These are phyloP conservation scores for Porogramme epimiltina DNA, from an alignment of 1,284 basidiomycete species.

Conservation along the genomic window DNA sequence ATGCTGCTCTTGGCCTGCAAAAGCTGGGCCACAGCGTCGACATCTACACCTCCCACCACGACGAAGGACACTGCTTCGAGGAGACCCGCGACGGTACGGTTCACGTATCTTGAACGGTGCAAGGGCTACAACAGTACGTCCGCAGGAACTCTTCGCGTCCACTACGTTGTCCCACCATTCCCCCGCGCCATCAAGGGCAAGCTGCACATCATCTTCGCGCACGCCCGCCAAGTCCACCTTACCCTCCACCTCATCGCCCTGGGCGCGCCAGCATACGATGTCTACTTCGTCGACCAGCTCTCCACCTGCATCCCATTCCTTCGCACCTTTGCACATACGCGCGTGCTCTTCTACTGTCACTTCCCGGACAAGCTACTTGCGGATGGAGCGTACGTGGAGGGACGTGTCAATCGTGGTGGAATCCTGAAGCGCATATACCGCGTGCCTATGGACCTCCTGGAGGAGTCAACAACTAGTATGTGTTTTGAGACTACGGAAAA, in stretches of 20 bases:
- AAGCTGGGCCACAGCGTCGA: constrained; percentile 85
- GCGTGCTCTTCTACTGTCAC: constrained; percentile 97
- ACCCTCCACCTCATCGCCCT: constrained; percentile 59
- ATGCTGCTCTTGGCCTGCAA: constrained; percentile 90
- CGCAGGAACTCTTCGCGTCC: constrained; percentile 83
- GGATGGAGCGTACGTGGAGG: constrained; percentile 74
- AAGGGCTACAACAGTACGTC: constrained; percentile 3
- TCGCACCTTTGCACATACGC: constrained; percentile 63
- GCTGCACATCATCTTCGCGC: constrained; percentile 89
- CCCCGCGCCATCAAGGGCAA: constrained; percentile 79
- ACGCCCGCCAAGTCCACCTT: constrained; percentile 86
- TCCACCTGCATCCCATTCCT: constrained; percentile 90
- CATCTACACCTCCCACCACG: constrained; percentile 94
- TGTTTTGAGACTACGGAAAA: background rate
- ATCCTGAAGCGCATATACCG: constrained; percentile 79
- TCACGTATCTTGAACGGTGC: background rate
- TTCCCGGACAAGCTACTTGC: constrained; percentile 95
- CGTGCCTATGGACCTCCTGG: constrained; percentile 87
- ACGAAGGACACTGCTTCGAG: constrained; percentile 83
- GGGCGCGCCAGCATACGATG: constrained; percentile 62
- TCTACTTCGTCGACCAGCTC: constrained; percentile 95
- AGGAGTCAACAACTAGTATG: constrained; percentile 87
- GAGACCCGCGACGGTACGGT: constrained; percentile 83
- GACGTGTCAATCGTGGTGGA: constrained; percentile 38
- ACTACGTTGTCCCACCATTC: constrained; percentile 74